These are phyloP conservation scores for Backusella macrospora DNA, from an alignment of 192 early-diverging fungal genomes.

Conservation along the genomic window DNA sequence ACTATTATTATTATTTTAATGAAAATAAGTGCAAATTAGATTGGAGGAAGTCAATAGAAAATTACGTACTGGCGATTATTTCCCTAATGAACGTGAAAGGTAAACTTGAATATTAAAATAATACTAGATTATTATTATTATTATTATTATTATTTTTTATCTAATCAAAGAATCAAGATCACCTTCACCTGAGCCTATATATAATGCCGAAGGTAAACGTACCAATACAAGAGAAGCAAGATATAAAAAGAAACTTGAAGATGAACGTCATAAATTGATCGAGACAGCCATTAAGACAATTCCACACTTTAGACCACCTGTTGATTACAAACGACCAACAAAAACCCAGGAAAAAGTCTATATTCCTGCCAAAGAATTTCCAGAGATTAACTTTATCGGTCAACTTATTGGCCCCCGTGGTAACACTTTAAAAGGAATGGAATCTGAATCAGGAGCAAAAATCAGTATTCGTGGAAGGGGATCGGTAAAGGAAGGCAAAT, in stretches of 20 bases:
- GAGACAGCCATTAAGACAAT: slow-evolving; percentile 76
- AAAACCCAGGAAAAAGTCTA: slow-evolving; percentile 92
- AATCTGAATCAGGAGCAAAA: slow-evolving; percentile 90
- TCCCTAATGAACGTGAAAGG: slow-evolving; percentile 81
- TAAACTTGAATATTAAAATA: slow-evolving; percentile 31
- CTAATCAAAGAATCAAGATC: slow-evolving; percentile 59
- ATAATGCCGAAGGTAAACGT: slow-evolving; percentile 93
- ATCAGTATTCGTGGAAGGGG: slow-evolving; percentile 96
- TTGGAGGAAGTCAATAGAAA: slow-evolving; percentile 90
- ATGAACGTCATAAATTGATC: slow-evolving; percentile 88
- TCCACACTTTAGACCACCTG: slow-evolving; percentile 85
- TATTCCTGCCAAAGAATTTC: slow-evolving; percentile 94
- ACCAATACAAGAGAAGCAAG: slow-evolving; percentile 93
- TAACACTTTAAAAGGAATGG: slow-evolving; percentile 95
- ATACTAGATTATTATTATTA: neutral
- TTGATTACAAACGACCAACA: slow-evolving; percentile 85
- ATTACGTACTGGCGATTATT: slow-evolving; percentile 78
- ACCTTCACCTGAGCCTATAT: slow-evolving; percentile 93
- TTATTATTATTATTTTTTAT: neutral
- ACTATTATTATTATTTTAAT: neutral
- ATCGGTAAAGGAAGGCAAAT: slow-evolving; percentile 95
- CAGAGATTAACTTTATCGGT: slow-evolving; percentile 98
- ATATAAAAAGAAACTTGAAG: slow-evolving; percentile 89
- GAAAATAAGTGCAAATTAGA: slow-evolving; percentile 66
- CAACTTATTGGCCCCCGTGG: slow-evolving; percentile 96